phyloP scores from a whole-genome alignment of 192 early-diverging fungal genomes.

The Lobosporangium transversale region DNA sequence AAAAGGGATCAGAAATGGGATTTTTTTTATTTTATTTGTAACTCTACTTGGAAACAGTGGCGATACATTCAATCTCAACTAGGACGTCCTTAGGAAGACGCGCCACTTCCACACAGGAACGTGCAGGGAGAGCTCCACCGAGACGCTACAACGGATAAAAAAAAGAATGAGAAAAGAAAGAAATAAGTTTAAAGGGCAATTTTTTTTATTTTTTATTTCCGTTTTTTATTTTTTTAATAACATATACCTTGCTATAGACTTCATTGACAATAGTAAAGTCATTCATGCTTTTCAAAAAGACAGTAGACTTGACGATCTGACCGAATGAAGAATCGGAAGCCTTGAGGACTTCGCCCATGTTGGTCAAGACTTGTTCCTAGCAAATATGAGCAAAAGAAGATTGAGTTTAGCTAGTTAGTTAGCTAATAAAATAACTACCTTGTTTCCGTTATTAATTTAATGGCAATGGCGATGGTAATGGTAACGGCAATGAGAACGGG shows the following conservation, averaged over 20 bases:
- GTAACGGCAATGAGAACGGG: no score
- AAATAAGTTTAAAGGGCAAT: background rate
- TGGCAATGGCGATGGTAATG: no score
- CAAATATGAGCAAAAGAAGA: background rate
- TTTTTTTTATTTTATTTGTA: no score
- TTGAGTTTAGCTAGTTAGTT: background rate
- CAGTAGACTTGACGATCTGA: constrained; percentile 95
- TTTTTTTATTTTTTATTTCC: background rate
- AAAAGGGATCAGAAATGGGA: no score
- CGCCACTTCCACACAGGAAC: constrained; percentile 89
- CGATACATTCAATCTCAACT: constrained; percentile 95
- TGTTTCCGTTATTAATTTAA: no score
- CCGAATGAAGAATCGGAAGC: constrained; percentile 81
- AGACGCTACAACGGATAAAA: constrained; percentile 56
- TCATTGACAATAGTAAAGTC: constrained; percentile 94
- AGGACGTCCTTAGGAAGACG: constrained; percentile 89
- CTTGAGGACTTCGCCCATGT: constrained; percentile 86
- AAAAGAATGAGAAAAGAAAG: background rate
- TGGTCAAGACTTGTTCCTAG: constrained; percentile 75
- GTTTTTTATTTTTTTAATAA: background rate
- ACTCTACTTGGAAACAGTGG: constrained; percentile 68
- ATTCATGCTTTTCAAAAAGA: constrained; percentile 92
- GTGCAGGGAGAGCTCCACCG: constrained; percentile 71
- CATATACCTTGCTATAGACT: constrained; percentile 81
- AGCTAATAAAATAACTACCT: no score